Base-by-base conservation (phyloP, 441 rosid genomes). In the Croton setiger region DNA sequence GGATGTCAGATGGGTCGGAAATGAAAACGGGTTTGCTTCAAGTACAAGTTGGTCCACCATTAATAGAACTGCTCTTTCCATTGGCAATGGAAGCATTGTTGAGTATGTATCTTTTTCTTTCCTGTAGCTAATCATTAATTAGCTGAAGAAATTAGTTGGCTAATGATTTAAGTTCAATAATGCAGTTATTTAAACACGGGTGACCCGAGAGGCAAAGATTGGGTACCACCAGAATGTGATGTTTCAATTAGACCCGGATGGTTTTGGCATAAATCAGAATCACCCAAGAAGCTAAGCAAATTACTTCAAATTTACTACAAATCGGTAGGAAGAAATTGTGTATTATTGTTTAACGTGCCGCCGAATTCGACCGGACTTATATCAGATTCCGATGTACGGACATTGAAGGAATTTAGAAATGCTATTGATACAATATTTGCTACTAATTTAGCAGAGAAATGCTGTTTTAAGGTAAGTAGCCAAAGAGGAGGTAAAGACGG, bases 211-310 rank as follows among this genome's bases (percentile, higher is more conserved):
- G 92, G 90, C 59, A 82, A 82, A 2, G 82, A 87, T 59, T 89
- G 91, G 88, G 3, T 89, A 27, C 92, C 89, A 0, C 81, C 90
- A 39, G 95, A 89, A 58, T 89, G 95, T 27, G 90, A 89, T 68
- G 88, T 89, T 23, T 85, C 95, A 0, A 85, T 87, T 58, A 66
- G 96, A 69, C 15, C 45, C 0, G 89, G 92, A 1, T 89, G 92
- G 96, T 87, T 89, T 69, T 89, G 92, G 92, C 96, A 84, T 60
- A 78, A 83, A 61, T 75, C 86, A 0, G 59, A 89, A 44, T 74
- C 88, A 3, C 96, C 91, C 0, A 89, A 84, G 76, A 77, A 57
- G 60, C 60, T 87, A 27, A 83, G 86, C 62, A 4, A 82, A 7
- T 68, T 89, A 1, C 84, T 89, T 7, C 69, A 89, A 41, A 89